Conservation (phyloP, 139 green algal species). For the Chlamydomonas asymmetrica region DNA sequence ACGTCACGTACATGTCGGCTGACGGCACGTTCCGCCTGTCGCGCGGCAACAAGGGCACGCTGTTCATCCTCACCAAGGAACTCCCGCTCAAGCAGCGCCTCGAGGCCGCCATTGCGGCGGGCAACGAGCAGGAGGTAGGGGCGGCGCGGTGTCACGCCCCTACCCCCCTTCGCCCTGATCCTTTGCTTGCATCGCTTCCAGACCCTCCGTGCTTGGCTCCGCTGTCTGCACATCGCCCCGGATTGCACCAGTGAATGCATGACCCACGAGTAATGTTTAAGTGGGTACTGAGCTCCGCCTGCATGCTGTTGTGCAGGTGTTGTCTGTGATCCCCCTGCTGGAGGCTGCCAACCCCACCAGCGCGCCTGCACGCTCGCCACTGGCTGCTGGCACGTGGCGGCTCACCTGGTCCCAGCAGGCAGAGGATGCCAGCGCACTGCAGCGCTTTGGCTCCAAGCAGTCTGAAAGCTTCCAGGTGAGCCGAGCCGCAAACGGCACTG, state of each 20-base stretch:
- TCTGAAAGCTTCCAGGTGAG: slow-evolving; percentile 21
- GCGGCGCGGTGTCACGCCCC: too few relatives aligned
- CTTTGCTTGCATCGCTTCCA: too few relatives aligned
- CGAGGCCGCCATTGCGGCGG: slow-evolving; percentile 32
- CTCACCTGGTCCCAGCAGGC: slow-evolving; percentile 73
- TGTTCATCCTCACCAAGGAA: slow-evolving; percentile 57
- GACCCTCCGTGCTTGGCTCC: too few relatives aligned
- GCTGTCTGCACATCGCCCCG: background rate
- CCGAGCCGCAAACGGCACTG: too few relatives aligned
- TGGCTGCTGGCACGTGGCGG: slow-evolving; percentile 66
- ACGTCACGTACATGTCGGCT: slow-evolving; percentile 79
- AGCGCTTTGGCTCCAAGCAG: slow-evolving; percentile 53
- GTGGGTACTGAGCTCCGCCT: too few relatives aligned
- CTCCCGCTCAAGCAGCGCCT: slow-evolving; percentile 52
- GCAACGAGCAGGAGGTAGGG: slow-evolving; percentile 41
- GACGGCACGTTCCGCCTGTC: slow-evolving; percentile 72
- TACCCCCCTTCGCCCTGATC: too few relatives aligned
- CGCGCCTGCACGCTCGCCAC: slow-evolving; percentile 42
- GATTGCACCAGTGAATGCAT: too few relatives aligned
- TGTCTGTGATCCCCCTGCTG: slow-evolving; percentile 31
- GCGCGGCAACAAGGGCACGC: slow-evolving; percentile 84
- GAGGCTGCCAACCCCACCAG: slow-evolving; percentile 30
- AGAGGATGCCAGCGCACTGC: slow-evolving; percentile 59
- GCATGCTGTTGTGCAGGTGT: slow-evolving; percentile 26
- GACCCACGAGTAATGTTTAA: too few relatives aligned